Base-by-base conservation (phyloP, 345 rosid species). In the Geranium rotundifolium region DNA sequence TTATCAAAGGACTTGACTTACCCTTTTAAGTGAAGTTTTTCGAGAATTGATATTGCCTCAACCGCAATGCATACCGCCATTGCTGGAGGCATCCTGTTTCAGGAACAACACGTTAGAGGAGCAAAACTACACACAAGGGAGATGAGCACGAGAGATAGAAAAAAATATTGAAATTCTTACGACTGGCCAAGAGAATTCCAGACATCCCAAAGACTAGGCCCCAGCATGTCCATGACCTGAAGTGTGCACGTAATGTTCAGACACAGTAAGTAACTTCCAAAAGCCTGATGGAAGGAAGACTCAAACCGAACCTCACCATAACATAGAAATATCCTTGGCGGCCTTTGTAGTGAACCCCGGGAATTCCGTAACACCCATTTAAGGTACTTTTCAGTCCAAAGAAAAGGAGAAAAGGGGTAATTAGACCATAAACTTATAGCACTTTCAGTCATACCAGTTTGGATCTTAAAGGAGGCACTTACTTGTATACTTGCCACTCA, bases 401-500 rank as follows among this genome's bases (percentile, higher is more conserved):
- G 63, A 5, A 62, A 59, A 39, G 58, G 27, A 46, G 12, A 17
- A 39, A 58, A 19, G 29, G 58, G 27, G 23, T 50, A 17, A 31
- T 55, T 0, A 55, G 20, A 55, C 19, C 8, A 55, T 17, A 16
- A 0, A 39, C 17, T 65, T 12, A n/a, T 17, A 64, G 34, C 5
- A 14, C 17, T 4, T 19, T 7, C 49, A 41, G 23, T 20, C 7
- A 39, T 17, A 54, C 17, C 14, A 27, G 29, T 54, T 54, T 15
- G 19, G 60, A 59, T 63, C 16, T 61, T 41, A 58, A 63, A 57
- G 54, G 19, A 23, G 67, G 62, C 29, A 68, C 85, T 69, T 71
- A 90, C 99, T 79, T 81, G 86, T 93, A 93, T 63, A 93, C 96
- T 75, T 88, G 96, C 99, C 99, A 93, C 82, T 93, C 97, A 39